Base-by-base conservation (phyloP, 1,284 basidiomycete genomes). In the Austropuccinia psidii region DNA sequence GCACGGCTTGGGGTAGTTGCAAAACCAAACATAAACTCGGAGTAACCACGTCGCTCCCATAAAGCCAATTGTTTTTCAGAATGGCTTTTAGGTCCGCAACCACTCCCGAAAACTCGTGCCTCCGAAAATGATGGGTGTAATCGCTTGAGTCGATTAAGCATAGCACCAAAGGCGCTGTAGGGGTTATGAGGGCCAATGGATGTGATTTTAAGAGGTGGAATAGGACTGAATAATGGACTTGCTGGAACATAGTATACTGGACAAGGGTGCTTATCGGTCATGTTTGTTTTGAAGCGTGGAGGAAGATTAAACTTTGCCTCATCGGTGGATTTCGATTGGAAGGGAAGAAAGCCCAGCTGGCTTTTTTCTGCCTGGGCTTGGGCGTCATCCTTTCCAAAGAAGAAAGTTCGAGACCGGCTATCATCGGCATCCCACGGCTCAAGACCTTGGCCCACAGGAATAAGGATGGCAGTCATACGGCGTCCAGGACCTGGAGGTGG, bases 21-120 rank as follows among this genome's bases (percentile, higher is more conserved):
- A 75, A 77, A 77, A 29, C 77, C 77, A 39, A 77, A 77, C 77
- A 78, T 78, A 72, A 78, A 64, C 17, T 73, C 67, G 3, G 67
- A 50, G 43, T 70, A 70, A 33, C 67, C 67, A 0, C 67, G 67
- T 27, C 67, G 55, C n/a, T 70, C 50, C 67, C 67, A 70, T 1
- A 70, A 45, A 9, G 66, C 66, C 4, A 57, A 17, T 41, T 68
- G 50, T 8, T 55, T 37, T 39, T 43, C 33, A 15, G 31, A 29
- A 19, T 54, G 50, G 31, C 57, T 49, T 17, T 15, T 21, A 2
- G 4, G 0, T 17, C 21, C 15, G 11, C 39, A 52, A 19, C 47
- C 29, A 35, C 43, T 27, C 4, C 65, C 52, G 39, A 68, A 33
- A 6, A 68, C 17, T 35, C 19, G 35, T 8, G 37, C 27, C 24